Percentiles rank a stretch among this genome's conserved stretches.
Evolutionary conservation across 176 grass and related monocot genomes (phyloP).

Genomic region (Otatea glauca): DNA sequence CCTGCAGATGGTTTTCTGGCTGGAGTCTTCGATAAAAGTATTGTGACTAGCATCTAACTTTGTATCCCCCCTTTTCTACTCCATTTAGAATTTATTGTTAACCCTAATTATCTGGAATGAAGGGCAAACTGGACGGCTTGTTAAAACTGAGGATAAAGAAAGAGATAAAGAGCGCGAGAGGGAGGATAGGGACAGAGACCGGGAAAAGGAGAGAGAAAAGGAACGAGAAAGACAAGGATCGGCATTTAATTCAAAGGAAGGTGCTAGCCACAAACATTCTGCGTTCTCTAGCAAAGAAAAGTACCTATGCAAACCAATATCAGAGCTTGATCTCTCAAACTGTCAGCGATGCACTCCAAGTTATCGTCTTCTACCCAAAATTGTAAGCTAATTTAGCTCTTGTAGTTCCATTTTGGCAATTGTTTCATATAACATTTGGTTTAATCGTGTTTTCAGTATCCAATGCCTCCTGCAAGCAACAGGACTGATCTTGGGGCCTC

Average conservation of each 20-base stretch:
- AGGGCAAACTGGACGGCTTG: slow-evolving; percentile 51
- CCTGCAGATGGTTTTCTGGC: slow-evolving; percentile 75
- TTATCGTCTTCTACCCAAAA: slow-evolving; percentile 94
- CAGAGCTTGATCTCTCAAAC: slow-evolving; percentile 95
- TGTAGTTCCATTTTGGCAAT: not conserved
- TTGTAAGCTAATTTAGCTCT: slow-evolving; percentile 58
- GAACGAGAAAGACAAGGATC: slow-evolving; percentile 66
- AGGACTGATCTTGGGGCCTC: slow-evolving; percentile 80
- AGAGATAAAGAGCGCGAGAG: slow-evolving; percentile 58
- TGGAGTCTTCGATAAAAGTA: slow-evolving; percentile 85
- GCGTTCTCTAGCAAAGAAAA: slow-evolving; percentile 75
- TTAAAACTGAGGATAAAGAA: slow-evolving; percentile 73
- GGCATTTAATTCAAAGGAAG: slow-evolving; percentile 56
- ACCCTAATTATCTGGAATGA: slow-evolving; percentile 47
- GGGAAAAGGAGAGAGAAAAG: slow-evolving; percentile 77
- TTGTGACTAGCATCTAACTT: slow-evolving; percentile 18
- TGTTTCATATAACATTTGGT: slow-evolving; percentile 32
- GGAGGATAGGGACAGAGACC: slow-evolving; percentile 71
- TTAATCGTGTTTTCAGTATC: slow-evolving; percentile 61
- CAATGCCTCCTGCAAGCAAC: slow-evolving; percentile 81
- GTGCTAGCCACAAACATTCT: slow-evolving; percentile 65
- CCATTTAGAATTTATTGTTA: slow-evolving; percentile 39
- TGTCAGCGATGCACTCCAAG: slow-evolving; percentile 90
- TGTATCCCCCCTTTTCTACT: slow-evolving; percentile 6
- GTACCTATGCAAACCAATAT: slow-evolving; percentile 88